Conservation (phyloP, 257 asterid genomes). For the Nicotiana sylvestris region DNA sequence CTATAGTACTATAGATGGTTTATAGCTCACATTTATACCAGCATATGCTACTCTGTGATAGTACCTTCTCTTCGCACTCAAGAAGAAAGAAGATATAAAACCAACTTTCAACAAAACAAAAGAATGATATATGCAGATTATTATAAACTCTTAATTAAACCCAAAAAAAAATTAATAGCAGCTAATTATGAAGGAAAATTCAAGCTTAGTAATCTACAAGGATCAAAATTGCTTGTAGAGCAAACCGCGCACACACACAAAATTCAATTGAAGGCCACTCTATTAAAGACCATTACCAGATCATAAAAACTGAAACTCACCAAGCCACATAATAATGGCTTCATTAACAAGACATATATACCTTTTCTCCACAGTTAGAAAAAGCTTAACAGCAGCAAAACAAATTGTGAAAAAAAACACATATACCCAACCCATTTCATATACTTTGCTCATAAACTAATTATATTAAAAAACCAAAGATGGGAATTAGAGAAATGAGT, state of each 20-base stretch:
- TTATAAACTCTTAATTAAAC: neutral
- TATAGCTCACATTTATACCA: too few species aligned
- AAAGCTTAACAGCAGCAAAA: neutral
- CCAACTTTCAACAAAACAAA: neutral
- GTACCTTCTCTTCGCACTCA: too few species aligned
- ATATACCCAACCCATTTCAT: neutral
- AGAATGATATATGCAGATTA: neutral
- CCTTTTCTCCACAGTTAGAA: neutral
- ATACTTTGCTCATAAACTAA: neutral
- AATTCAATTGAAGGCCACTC: neutral
- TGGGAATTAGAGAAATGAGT: conserved; percentile 13
- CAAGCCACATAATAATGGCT: neutral
- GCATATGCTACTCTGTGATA: too few species aligned
- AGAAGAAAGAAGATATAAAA: too few species aligned
- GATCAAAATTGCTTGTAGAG: neutral
- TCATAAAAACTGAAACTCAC: neutral
- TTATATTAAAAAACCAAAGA: neutral
- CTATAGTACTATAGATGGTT: too few species aligned
- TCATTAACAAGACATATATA: neutral
- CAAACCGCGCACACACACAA: neutral
- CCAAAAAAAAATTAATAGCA: neutral
- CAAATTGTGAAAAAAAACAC: neutral
- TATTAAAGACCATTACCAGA: neutral
- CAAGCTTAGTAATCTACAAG: neutral
- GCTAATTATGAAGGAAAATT: neutral